Conservation (phyloP, 1,284 basidiomycete species). For the Fomitopsis betulina region DNA sequence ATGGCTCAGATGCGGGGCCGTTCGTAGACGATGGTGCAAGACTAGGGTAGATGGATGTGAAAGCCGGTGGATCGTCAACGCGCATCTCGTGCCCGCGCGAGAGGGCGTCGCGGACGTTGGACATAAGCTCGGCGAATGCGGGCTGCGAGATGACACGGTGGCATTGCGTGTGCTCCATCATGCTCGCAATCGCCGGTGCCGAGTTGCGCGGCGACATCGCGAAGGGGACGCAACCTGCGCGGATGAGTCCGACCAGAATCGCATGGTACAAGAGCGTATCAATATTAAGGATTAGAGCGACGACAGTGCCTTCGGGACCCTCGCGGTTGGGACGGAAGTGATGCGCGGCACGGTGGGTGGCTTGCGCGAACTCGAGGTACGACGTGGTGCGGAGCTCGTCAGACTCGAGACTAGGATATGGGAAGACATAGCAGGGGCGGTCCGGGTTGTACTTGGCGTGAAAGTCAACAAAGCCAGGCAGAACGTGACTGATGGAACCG, state of each 20-base stretch:
- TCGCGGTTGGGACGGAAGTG: constrained; percentile 21
- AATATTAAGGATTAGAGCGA: constrained; percentile 27
- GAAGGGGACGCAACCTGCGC: constrained; percentile 31
- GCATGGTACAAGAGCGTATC: constrained; percentile 31
- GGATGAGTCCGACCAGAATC: constrained; percentile 24
- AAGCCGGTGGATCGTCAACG: constrained; percentile 12
- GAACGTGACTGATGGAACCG: constrained; percentile 9
- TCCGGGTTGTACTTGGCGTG: constrained; percentile 29
- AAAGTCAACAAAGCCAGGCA: constrained; percentile 26
- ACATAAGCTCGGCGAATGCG: constrained; percentile 6
- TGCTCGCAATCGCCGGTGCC: constrained; percentile 24
- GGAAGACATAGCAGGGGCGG: constrained; percentile 14
- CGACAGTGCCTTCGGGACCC: constrained; percentile 23
- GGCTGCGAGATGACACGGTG: constrained; percentile 13
- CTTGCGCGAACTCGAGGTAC: constrained; percentile 20
- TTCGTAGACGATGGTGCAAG: background rate
- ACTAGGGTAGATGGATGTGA: constrained; percentile 12
- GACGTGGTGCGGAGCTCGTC: constrained; percentile 7
- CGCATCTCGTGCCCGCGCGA: constrained; percentile 3
- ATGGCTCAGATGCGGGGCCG: background rate
- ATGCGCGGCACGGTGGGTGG: constrained; percentile 30
- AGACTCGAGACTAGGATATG: constrained; percentile 5
- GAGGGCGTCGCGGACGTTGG: constrained; percentile 8
- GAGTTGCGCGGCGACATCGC: constrained; percentile 31
- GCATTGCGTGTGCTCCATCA: constrained; percentile 19